Percentiles rank a stretch among this genome's conserved stretches.
These are phyloP conservation scores for Suillus placidus DNA, from an alignment of 768 basidiomycete species.

Conservation along the genomic window DNA sequence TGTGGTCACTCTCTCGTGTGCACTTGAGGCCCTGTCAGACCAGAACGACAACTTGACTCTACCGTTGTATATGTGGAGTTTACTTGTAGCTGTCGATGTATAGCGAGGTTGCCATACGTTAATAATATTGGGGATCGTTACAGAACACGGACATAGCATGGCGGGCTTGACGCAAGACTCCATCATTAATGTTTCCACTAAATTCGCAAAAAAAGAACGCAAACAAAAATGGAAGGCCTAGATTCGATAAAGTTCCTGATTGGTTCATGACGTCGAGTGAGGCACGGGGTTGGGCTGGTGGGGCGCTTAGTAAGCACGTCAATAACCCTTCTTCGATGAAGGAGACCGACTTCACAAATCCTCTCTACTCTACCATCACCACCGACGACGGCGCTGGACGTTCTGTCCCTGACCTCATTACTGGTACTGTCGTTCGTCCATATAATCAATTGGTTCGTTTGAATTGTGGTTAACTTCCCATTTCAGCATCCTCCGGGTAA, in stretches of 20 bases:
- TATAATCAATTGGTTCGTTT: not conserved
- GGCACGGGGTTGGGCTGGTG: not conserved
- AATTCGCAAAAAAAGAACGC: not conserved
- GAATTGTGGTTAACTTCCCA: not conserved
- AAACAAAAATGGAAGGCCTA: constrained; percentile 1
- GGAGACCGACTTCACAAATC: not conserved
- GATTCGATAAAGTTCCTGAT: not conserved
- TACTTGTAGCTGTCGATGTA: constrained; percentile 65
- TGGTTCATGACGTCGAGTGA: not conserved
- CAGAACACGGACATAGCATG: not conserved
- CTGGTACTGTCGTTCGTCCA: not conserved
- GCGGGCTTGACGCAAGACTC: not conserved
- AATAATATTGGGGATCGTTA: not conserved
- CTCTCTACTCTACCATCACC: constrained; percentile 1
- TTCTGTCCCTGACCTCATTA: not conserved
- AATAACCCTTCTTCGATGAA: constrained; percentile 10
- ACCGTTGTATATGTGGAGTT: constrained; percentile 95
- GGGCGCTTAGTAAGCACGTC: constrained; percentile 6
- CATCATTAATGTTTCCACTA: not conserved
- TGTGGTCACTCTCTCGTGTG: constrained; percentile 63
- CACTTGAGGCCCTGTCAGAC: constrained; percentile 88
- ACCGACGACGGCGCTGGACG: not conserved
- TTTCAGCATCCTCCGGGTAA: constrained; percentile 12
- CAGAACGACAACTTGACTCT: constrained; percentile 98
- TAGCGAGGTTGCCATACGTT: constrained; percentile 4